These are phyloP conservation scores for Remersonia thermophila DNA, from an alignment of 2,329 filamentous ascomycete species.

Conservation along the genomic window DNA sequence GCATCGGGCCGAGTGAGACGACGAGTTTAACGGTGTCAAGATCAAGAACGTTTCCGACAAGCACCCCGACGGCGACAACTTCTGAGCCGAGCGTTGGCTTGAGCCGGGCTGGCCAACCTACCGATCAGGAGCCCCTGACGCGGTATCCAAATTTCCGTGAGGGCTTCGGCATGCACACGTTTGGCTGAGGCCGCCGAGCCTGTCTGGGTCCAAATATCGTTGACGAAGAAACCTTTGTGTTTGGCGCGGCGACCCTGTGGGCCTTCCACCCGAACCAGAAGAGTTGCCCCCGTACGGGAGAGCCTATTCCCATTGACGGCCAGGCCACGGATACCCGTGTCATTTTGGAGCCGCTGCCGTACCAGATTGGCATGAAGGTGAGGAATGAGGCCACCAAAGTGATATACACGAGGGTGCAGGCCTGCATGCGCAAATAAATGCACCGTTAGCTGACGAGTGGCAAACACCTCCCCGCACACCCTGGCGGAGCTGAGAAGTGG, in stretches of 20 bases:
- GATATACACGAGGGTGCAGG: constrained; percentile 19
- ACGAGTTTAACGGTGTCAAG: constrained; percentile 33
- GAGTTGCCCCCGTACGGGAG: constrained; percentile 30
- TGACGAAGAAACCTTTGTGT: constrained; percentile 44
- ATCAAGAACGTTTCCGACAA: constrained; percentile 40
- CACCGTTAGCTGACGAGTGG: too few species aligned
- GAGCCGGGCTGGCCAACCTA: constrained; percentile 51
- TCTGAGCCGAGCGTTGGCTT: constrained; percentile 50
- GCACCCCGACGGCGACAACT: constrained; percentile 53
- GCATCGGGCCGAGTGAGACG: constrained; percentile 35
- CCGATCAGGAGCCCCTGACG: constrained; percentile 50
- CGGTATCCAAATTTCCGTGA: constrained; percentile 50
- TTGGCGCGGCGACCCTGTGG: constrained; percentile 36
- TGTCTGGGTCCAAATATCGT: constrained; percentile 52
- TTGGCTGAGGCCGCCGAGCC: constrained; percentile 50
- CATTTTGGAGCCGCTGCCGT: constrained; percentile 38
- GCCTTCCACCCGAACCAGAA: constrained; percentile 32
- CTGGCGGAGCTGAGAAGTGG: too few species aligned
- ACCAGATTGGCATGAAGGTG: constrained; percentile 32
- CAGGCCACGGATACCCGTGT: constrained; percentile 40
- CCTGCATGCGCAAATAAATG: too few species aligned
- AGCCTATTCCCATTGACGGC: constrained; percentile 32
- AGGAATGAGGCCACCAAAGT: constrained; percentile 26
- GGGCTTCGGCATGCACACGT: constrained; percentile 46
- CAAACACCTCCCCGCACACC: too few species aligned